Evolutionary conservation across 768 basidiomycete species (phyloP), one percentile per base, ranked within the genome.

Genomic region (Boletus sensibilis): DNA sequence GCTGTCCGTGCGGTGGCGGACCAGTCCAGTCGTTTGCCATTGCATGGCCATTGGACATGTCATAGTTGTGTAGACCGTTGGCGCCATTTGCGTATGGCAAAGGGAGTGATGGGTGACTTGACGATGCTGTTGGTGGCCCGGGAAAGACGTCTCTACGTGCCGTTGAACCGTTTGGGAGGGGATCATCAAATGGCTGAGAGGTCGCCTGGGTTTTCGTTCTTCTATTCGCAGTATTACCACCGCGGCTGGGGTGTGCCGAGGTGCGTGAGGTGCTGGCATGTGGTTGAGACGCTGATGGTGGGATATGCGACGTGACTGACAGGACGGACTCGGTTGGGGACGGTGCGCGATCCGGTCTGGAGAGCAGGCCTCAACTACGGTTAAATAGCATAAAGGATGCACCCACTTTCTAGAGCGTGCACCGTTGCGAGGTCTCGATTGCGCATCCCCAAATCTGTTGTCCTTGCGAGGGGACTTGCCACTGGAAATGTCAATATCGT

Each of bases 251-350:
- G 60, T 69, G 68, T 34, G 65, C 69, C 53, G 62, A 63, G 35
- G 63, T 52, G 56, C 71, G 71, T 25, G 71, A 65, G 51, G 54
- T 61, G n/a, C 47, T 60, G 39, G 69, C 51, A 39, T 62, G 67
- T 51, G 65, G 52, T 53, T 68, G 75, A n/a, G 63, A 34, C 10
- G 63, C 67, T 40, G 76, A 75, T 25, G 73, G 68, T 23, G 77
- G 81, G 50, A 82, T 70, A 62, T 89, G 87, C 29, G 86, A 87
- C n/a, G 81, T 82, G 66, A 84, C 80, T 1, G 89, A 91, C 41
- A 86, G 75, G 35, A 89, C 65, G 10, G 89, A 92, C 64, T 90
- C 89, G 13, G 88, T 79, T 7, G 89, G 89, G 2, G 89, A 91
- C 25, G 77, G 74, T 13, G 78, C 80, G 49, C 88, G 85, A 63